Conservation (phyloP, 371 early-diverging fungal genomes). For the Apophysomyces trapeziformis region DNA sequence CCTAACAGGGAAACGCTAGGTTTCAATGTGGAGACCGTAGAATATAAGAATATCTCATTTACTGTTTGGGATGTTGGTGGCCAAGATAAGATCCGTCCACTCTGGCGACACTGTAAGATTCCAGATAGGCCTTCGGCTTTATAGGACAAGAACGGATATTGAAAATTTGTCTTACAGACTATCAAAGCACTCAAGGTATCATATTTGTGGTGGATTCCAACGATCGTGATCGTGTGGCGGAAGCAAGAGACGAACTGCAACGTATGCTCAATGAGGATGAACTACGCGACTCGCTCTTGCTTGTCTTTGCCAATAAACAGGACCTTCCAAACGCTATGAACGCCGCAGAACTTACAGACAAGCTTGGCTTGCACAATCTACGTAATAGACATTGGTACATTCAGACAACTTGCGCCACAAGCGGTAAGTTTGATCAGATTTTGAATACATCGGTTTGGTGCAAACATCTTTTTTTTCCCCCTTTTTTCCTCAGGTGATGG, state of each 20-base stretch:
- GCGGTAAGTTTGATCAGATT: slow-evolving; percentile 45
- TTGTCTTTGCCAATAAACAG: slow-evolving; percentile 94
- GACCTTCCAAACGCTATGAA: slow-evolving; percentile 90
- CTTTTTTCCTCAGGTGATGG: slow-evolving; percentile 61
- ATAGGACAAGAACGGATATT: neutral
- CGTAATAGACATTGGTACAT: slow-evolving; percentile 89
- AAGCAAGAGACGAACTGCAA: slow-evolving; percentile 78
- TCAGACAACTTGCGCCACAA: slow-evolving; percentile 85
- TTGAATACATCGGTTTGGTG: neutral
- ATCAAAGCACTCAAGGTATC: slow-evolving; percentile 90
- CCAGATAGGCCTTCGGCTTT: neutral
- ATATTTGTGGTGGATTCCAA: slow-evolving; percentile 90
- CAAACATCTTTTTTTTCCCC: too few relatives aligned
- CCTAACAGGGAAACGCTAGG: slow-evolving; percentile 37
- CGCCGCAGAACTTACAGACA: slow-evolving; percentile 84
- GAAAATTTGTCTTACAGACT: slow-evolving; percentile 46
- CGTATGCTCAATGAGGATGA: slow-evolving; percentile 86
- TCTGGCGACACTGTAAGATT: slow-evolving; percentile 31
- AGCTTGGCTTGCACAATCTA: slow-evolving; percentile 74
- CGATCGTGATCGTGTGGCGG: slow-evolving; percentile 82
- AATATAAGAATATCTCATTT: slow-evolving; percentile 93
- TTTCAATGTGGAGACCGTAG: slow-evolving; percentile 86
- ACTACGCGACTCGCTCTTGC: slow-evolving; percentile 76
- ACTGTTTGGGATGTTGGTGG: slow-evolving; percentile 91
- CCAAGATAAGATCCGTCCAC: slow-evolving; percentile 40